These are phyloP conservation scores for Penicillium concentricum DNA, from an alignment of 2,329 filamentous ascomycete species.

Conservation along the genomic window DNA sequence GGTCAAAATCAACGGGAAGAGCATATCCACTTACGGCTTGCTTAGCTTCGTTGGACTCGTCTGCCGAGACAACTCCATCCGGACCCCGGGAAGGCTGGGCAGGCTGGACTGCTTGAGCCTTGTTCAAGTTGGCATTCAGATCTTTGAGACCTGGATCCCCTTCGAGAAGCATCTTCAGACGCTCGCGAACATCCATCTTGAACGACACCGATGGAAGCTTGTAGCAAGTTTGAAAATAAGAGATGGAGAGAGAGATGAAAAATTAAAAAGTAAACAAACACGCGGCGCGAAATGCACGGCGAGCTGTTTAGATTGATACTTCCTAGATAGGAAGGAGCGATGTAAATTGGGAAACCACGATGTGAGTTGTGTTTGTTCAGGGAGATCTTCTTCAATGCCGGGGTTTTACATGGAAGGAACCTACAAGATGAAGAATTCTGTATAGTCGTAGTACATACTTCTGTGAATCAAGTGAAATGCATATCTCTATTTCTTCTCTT, in stretches of 20 bases:
- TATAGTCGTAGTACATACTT: too few species aligned
- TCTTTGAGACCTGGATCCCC: neutral
- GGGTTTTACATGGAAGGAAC: too few species aligned
- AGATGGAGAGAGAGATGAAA: neutral
- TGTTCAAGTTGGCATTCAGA: neutral
- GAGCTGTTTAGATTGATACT: too few species aligned
- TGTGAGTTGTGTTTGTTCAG: too few species aligned
- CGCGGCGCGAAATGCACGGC: neutral
- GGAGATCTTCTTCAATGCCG: too few species aligned
- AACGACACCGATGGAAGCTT: neutral
- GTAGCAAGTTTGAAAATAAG: neutral
- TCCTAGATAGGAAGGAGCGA: too few species aligned
- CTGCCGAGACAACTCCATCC: neutral
- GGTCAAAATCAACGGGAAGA: neutral
- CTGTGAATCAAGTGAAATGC: neutral
- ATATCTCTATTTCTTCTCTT: neutral
- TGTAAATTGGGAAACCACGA: too few species aligned
- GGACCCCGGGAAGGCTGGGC: neutral
- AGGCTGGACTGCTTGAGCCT: neutral
- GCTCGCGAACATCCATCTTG: neutral
- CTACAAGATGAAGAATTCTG: too few species aligned
- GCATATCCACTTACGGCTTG: conserved; percentile 3
- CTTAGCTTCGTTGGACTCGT: neutral
- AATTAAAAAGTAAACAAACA: neutral
- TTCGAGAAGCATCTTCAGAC: neutral